These are phyloP conservation scores for Coemansia sp. DNA, from an alignment of 192 early-diverging fungal species.

Conservation along the genomic window DNA sequence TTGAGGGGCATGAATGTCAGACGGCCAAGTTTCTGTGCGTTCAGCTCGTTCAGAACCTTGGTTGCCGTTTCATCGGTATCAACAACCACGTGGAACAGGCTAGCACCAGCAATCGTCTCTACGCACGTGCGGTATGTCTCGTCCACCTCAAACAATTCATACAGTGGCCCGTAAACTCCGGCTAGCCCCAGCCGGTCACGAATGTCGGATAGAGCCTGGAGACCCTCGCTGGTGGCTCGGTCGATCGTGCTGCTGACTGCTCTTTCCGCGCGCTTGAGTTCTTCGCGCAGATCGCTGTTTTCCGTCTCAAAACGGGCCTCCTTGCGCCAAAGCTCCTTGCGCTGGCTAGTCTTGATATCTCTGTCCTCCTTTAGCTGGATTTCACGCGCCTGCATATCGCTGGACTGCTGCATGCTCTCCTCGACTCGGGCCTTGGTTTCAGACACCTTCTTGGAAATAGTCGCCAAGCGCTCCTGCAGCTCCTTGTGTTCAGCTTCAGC, in stretches of 20 bases:
- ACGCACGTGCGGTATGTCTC: slow-evolving; percentile 79
- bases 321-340: slow-evolving; percentile 85
- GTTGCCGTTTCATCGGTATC: slow-evolving; percentile 91
- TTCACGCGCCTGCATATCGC: slow-evolving; percentile 42
- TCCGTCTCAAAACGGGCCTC: slow-evolving; percentile 70
- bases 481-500: slow-evolving; percentile 30
- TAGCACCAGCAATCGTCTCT: slow-evolving; percentile 80
- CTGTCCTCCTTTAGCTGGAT: slow-evolving; percentile 33
- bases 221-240: slow-evolving; percentile 73
- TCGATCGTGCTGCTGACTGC: slow-evolving; percentile 74
- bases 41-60: slow-evolving; percentile 54
- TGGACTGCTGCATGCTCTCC: slow-evolving; percentile 15
- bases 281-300: slow-evolving; percentile 65
- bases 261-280: slow-evolving; percentile 71
- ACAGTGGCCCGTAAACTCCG: slow-evolving; percentile 89
- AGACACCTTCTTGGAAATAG: slow-evolving; percentile 18
- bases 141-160: slow-evolving; percentile 88
- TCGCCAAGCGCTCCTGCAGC: slow-evolving; percentile 20
- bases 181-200: slow-evolving; percentile 57
- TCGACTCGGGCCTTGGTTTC: slow-evolving; percentile 25
- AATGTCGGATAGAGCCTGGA: slow-evolving; percentile 69
- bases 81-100: slow-evolving; percentile 95
- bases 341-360: slow-evolving; percentile 33
- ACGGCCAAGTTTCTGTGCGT: slow-evolving; percentile 64
- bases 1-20: slow-evolving; percentile 97